Percentiles rank a stretch among this genome's conserved stretches.
Evolutionary conservation across 1,284 basidiomycete species (phyloP).

Genomic region (Rhodotorula mucilaginosa): DNA sequence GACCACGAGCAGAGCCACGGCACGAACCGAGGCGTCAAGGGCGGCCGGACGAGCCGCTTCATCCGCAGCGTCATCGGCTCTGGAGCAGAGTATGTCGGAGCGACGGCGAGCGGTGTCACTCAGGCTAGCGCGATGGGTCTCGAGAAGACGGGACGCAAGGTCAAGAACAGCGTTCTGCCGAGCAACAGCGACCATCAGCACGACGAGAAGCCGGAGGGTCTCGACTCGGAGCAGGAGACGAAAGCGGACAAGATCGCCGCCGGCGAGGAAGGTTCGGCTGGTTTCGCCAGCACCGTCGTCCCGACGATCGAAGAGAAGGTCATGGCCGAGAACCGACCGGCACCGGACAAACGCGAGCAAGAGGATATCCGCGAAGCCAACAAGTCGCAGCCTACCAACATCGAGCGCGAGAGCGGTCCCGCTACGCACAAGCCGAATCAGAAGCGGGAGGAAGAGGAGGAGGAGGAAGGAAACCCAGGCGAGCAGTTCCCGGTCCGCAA

Average conservation of each 20-base stretch:
- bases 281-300: constrained; percentile 63
- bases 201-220: constrained; percentile 5
- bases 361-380: constrained; percentile 30
- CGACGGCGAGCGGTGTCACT: constrained; percentile 10
- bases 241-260: constrained; percentile 27
- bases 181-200: constrained; percentile 3
- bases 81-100: constrained; percentile 15
- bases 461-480: background rate
- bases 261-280: constrained; percentile 16
- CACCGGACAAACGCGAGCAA: constrained; percentile 4
- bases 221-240: constrained; percentile 26
- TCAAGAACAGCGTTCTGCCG: constrained; percentile 10
- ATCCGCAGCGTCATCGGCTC: constrained; percentile 11
- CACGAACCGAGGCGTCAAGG: constrained; percentile 13
- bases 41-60: constrained; percentile 16
- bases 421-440: constrained; percentile 6
- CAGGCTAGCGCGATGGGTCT: constrained; percentile 23
- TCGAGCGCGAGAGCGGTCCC: constrained; percentile 40
- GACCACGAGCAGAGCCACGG: constrained; percentile 62
- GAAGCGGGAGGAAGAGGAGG: constrained; percentile 15
- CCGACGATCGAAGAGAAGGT: constrained; percentile 72
- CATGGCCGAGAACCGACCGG: constrained; percentile 52
- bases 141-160: constrained; percentile 9
- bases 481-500: background rate
- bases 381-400: constrained; percentile 18